phyloP scores from a whole-genome alignment of 805 yeast species.

The Nakazawaea populi region DNA sequence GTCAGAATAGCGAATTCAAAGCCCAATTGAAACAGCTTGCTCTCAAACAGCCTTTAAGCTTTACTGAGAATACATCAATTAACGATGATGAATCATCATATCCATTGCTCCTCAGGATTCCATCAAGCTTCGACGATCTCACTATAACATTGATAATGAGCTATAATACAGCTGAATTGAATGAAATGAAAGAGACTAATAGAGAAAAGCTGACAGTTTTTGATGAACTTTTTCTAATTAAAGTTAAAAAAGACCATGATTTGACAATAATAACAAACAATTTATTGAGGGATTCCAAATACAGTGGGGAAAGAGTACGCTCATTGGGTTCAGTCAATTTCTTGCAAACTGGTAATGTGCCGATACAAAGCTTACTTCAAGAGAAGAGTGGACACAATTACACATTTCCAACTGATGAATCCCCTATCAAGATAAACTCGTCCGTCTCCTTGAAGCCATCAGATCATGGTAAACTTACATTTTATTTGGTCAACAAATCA shows the following conservation, averaged over 20 bases:
- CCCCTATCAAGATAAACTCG: neutral
- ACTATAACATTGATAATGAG: neutral
- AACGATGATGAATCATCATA: conserved; percentile 1
- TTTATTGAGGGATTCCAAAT: neutral
- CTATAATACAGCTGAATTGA: neutral
- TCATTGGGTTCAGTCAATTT: neutral
- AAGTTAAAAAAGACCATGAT: conserved; percentile 1
- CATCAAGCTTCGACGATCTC: neutral
- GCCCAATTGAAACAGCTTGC: neutral
- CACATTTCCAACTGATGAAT: neutral
- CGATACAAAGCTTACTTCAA: neutral
- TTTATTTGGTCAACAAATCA: neutral
- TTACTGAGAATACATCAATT: neutral
- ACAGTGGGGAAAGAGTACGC: neutral
- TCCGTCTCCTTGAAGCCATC: neutral
- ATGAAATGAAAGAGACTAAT: neutral
- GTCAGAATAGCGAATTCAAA: neutral
- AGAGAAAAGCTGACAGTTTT: neutral
- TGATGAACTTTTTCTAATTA: neutral
- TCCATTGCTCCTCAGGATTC: conserved; percentile 1
- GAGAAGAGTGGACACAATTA: neutral
- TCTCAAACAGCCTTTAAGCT: neutral
- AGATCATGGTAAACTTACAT: conserved; percentile 1
- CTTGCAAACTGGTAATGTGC: neutral
- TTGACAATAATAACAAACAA: neutral